Evolutionary conservation across 257 asterid species (phyloP).

Genomic region (Nicotiana tomentosiformis): DNA sequence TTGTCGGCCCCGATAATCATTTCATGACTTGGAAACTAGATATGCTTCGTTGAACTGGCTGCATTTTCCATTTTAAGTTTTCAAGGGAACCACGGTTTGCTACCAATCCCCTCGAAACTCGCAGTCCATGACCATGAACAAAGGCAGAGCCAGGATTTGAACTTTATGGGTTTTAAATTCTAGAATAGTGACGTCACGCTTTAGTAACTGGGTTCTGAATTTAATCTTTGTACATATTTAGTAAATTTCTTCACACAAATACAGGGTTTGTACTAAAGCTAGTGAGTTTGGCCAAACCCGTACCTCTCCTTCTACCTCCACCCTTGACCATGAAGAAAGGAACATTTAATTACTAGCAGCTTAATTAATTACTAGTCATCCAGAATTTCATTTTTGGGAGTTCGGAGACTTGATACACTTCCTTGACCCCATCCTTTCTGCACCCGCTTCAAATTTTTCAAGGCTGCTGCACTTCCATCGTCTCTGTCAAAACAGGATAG

Average conservation of each 20-base stretch:
- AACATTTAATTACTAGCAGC: neutral
- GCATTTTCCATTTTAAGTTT: neutral
- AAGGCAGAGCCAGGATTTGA: neutral
- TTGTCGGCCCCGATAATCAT: neutral
- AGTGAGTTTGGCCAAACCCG: no score
- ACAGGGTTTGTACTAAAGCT: no score
- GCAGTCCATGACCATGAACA: neutral
- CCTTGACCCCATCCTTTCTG: slow-evolving; percentile 90
- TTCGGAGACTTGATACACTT: slow-evolving; percentile 25
- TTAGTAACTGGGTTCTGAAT: no score
- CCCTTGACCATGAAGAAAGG: neutral
- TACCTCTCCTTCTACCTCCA: no score
- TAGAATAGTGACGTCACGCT: no score
- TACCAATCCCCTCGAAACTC: neutral
- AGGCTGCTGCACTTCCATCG: slow-evolving; percentile 70
- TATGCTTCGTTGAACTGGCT: neutral
- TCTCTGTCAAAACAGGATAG: slow-evolving; percentile 46
- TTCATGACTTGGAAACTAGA: neutral
- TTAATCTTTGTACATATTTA: no score
- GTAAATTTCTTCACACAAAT: no score
- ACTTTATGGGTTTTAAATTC: no score
- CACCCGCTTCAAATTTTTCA: slow-evolving; percentile 79
- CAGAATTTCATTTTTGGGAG: slow-evolving; percentile 35
- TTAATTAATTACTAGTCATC: slow-evolving; percentile 16
- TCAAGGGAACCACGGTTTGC: neutral